phyloP scores from a whole-genome alignment of 306 rosid genomes.

The Malus fusca region DNA sequence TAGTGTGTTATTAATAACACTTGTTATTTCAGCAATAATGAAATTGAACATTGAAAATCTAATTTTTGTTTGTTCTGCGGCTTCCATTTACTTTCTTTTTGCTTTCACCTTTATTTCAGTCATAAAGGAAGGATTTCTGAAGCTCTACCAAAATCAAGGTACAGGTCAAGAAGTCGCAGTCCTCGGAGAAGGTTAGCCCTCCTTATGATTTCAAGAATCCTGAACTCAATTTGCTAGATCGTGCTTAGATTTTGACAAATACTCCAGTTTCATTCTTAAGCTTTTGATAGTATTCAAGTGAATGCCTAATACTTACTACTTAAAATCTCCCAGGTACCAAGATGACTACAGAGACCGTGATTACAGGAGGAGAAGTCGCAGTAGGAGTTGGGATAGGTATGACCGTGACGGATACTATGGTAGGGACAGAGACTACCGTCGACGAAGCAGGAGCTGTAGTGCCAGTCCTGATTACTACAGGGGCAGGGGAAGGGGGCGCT shows the following conservation, averaged over 20 bases:
- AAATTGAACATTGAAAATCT: neutral
- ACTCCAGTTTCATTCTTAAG: neutral
- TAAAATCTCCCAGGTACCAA: slow-evolving; percentile 28
- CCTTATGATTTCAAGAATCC: neutral
- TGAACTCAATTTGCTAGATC: neutral
- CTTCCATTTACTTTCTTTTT: neutral
- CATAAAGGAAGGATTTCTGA: slow-evolving; percentile 79
- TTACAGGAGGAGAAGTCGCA: slow-evolving; percentile 60
- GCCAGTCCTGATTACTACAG: slow-evolving; percentile 57
- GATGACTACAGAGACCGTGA: slow-evolving; percentile 59
- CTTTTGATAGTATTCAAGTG: neutral
- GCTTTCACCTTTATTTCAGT: slow-evolving; percentile 23
- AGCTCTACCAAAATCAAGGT: slow-evolving; percentile 35
- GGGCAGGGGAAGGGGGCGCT: slow-evolving; percentile 52
- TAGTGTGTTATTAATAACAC: neutral
- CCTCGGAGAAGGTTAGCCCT: slow-evolving; percentile 54
- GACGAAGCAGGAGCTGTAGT: slow-evolving; percentile 69
- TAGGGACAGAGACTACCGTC: slow-evolving; percentile 46
- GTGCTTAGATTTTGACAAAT: neutral
- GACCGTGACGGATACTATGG: slow-evolving; percentile 58
- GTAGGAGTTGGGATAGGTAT: slow-evolving; percentile 62
- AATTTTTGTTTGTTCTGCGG: neutral
- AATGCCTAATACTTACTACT: neutral
- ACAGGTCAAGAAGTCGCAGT: slow-evolving; percentile 75
- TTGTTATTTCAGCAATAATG: neutral